Evolutionary conservation across 768 basidiomycete species (phyloP).

Genomic region (Rhizopogon vinicolor): DNA sequence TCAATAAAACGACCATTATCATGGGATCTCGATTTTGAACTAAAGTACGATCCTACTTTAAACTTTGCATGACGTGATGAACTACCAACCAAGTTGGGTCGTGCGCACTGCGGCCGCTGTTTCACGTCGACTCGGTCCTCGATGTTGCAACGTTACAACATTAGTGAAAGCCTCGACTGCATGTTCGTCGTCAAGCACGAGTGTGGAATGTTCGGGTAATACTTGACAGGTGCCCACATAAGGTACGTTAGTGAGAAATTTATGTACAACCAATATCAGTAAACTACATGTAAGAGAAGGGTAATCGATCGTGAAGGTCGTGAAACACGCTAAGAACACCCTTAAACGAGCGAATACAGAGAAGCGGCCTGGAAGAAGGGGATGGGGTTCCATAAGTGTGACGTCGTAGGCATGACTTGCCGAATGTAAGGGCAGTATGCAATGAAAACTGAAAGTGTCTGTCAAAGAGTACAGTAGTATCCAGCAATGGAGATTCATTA

Average conservation of each 20-base stretch:
- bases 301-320: background rate
- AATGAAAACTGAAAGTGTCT: background rate
- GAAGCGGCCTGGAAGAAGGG: slow-evolving; percentile 1
- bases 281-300: background rate
- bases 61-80: too few species aligned
- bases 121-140: too few species aligned
- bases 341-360: background rate
- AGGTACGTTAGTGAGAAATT: background rate
- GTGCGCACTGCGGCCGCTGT: too few species aligned
- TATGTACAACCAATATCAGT: background rate
- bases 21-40: background rate
- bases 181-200: too few species aligned
- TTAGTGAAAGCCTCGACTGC: too few species aligned
- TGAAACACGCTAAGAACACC: slow-evolving; percentile 1
- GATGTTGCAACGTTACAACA: too few species aligned
- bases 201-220: background rate
- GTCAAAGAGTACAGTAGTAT: background rate
- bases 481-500: slow-evolving; percentile 8
- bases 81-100: too few species aligned
- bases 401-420: background rate
- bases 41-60: too few species aligned
- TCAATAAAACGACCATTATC: background rate
- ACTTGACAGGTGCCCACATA: background rate
- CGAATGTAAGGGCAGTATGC: background rate
- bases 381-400: background rate